Evolutionary conservation across 176 grass and related monocot genomes (phyloP), one percentile per base, ranked within the genome.

Genomic region (Avena sativa): DNA sequence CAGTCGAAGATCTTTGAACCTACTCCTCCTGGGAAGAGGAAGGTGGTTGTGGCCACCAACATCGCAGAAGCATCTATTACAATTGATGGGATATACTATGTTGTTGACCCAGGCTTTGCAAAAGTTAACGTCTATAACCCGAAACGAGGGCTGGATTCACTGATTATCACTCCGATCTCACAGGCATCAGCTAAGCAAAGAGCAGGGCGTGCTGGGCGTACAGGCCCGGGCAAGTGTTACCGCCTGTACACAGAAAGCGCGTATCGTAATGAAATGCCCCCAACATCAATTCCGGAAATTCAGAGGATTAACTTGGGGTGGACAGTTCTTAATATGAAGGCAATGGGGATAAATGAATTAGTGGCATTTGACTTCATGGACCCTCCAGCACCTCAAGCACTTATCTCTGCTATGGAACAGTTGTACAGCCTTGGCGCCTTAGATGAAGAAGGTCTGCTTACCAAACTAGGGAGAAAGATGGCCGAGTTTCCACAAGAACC

Each of bases 1-100:
- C 87, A 89, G 12, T 89, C 87, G 55, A 85, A 79, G 82, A 89
- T 89, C 48, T 89, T 89, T 15, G 76, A 85, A 23, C 82, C 90
- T 63, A 83, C 90, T 72, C 82, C 90, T 72, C 82, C 78, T 76
- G 93, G 88, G 20, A 95, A 90, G 85, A 92, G 93, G 88, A 95
- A 95, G 75, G 93, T 95, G 28, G 88, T 95, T 36, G 90, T 95
- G 78, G 93, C 93, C 43, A 95, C 93, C 66, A 95, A 95, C 58
- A 95, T 95, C 43, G 93, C 93, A 2, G 93, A 95, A 81, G 87
- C 87, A 34, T 89, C 87, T n/a, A 55, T 89, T 21, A 89, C 87
- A 2, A 79, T 89, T 8, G 82, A 89, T 23, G 87, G 87, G n/a
- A 80, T 89, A 46, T 89, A 80, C 51, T 89, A 85, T 89, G 87